Base-by-base conservation (phyloP, 2,329 filamentous ascomycete species). In the Coleophoma eucalyptorum region DNA sequence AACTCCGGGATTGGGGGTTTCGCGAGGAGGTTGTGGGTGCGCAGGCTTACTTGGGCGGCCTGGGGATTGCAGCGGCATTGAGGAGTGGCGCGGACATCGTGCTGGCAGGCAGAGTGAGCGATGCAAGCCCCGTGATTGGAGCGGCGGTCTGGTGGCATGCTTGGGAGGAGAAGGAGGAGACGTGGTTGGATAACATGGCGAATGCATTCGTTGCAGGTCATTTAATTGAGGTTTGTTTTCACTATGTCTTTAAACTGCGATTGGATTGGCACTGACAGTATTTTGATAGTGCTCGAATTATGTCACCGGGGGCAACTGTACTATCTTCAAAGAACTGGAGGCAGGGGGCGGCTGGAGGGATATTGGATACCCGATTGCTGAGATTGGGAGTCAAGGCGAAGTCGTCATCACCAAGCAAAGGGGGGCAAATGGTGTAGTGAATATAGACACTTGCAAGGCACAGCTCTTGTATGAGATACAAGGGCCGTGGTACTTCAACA, bases 81-180 rank as follows among this genome's bases (percentile, higher is more conserved):
- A 51, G 61, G 16, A 56, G 65, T 31, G 71, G 70, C 5, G 71
- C 70, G 5, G 68, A 72, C 50, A 73, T 73, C 48, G 69, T 73
- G 19, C 58, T 73, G 37, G 71, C 69, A 51, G 70, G 71, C 15
- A 63, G 70, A 34, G 70, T 73, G 3, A 64, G 68, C 3, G 71
- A 73, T 60, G 71, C 71, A n/a, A 67, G 64, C 1, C 69, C 69
- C 0, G 66, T 71, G 3, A 72, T 73, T 43, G 69, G 66, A 8
- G 65, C 68, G 6, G 69, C 69, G 5, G 64, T 60, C 48, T 74
- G 68, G 68, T 73, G 64, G 58, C 70, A 74, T 58, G 51, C 58
- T 19, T 77, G 74, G 74, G 49, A 61, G 11, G 60, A 68, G 12
- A 43, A 21, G 2, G 40, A 43, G 1, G 61, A 43, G 10, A 43